Percentiles rank a stretch among this genome's conserved stretches.
These are phyloP conservation scores for Tulasnella sp. DNA, from an alignment of 768 basidiomycete species.

Conservation along the genomic window DNA sequence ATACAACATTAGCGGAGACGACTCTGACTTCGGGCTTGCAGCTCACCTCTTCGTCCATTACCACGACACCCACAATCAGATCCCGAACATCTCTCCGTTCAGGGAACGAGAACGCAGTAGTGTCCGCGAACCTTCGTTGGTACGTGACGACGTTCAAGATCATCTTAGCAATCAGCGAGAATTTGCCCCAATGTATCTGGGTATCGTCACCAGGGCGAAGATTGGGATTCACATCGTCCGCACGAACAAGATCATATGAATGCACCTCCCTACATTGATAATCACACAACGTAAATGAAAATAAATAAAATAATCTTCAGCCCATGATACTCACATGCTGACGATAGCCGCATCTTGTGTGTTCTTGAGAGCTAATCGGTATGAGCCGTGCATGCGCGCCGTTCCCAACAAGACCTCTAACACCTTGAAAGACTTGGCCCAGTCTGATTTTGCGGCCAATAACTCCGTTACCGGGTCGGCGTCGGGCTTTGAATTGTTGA, in stretches of 20 bases:
- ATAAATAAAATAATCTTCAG: no score
- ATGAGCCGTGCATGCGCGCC: constrained; percentile 74
- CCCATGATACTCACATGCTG: constrained; percentile 33
- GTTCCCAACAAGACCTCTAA: constrained; percentile 79
- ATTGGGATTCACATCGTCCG: constrained; percentile 77
- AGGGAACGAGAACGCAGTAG: constrained; percentile 49
- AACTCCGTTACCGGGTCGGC: constrained; percentile 67
- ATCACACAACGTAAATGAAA: no score
- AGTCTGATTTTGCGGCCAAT: constrained; percentile 55
- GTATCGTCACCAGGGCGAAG: constrained; percentile 49
- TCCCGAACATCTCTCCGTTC: constrained; percentile 44
- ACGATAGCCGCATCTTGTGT: constrained; percentile 83
- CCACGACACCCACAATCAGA: constrained; percentile 39
- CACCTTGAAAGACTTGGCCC: constrained; percentile 64
- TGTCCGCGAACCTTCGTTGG: constrained; percentile 56
- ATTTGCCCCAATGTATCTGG: constrained; percentile 93
- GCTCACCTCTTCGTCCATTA: constrained; percentile 63
- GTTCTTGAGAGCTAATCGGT: constrained; percentile 77
- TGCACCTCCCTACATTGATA: constrained; percentile 64
- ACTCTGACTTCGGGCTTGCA: no score
- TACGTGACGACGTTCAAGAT: constrained; percentile 66
- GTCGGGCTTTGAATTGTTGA: constrained; percentile 53
- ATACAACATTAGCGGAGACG: no score
- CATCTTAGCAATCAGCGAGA: constrained; percentile 82
- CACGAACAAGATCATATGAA: constrained; percentile 76